Base-by-base conservation (phyloP, 805 yeast genomes). In the Metschnikowia lochheadii region DNA sequence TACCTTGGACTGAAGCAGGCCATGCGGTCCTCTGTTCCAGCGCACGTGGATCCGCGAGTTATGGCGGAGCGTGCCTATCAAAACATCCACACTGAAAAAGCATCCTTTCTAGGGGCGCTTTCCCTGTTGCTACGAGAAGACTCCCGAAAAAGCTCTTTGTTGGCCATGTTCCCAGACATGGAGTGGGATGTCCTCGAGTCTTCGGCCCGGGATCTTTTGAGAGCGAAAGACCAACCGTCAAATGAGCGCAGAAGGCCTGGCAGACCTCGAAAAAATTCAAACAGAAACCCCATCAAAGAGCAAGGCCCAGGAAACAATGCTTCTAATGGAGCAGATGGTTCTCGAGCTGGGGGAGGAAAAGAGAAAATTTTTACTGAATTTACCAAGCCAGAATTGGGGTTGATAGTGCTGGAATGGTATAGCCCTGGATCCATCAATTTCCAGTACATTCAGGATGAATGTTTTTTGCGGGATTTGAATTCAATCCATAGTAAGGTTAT, bases 341-440 rank as follows among this genome's bases (percentile, higher is more conserved):
- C 13, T 14, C 40, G 13, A 5, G 11, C 13, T 14, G 20, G 10
- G 2, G 29, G 18, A 5, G 32, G 15, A 21, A 10, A 39, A 20
- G 34, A 23, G 5, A 8, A n/a, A 7, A 8, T 3, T 14, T 6
- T n/a, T 8, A 37, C 15, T 3, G 40, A 40, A 29, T 46, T 57
- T 29, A 56, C 61, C 14, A 37, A 44, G 41, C 56, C 58, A 0
- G 61, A 57, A 38, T 46, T 56, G 15, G 49, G 49, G 23, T 46
- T 57, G 40, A 45, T 57, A n/a, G 53, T 57, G n/a, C 51, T 43
- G 48, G 55, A 54, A 42, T 57, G 61, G 61, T 46, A 51, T 44
- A 49, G 47, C 17, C 38, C 46, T 1, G 44, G 52, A 3, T 50
- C 49, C 3, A 50, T 56, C 35, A 53, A 57, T 37, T 48, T 52